Evolutionary conservation across 202 grass and related monocot genomes (phyloP), one percentile per base, ranked within the genome.

Genomic region (Musa balbisiana): DNA sequence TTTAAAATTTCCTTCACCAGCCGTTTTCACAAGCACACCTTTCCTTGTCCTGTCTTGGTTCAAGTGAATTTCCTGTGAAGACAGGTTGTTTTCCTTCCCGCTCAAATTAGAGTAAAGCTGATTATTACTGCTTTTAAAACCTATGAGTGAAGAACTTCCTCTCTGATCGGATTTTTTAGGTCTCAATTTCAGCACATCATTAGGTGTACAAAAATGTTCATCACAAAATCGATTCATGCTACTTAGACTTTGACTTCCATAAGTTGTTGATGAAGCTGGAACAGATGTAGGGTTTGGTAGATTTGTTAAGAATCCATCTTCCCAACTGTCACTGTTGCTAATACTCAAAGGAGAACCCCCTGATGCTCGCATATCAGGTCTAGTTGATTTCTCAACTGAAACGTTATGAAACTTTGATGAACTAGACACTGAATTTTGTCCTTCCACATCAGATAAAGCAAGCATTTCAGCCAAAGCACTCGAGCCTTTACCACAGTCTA

Each of bases 381-480:
- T 23, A 77, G 21, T 19, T 52, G 52, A 49, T 81, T 71, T 83
- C 65, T 71, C 59, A 69, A 75, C 64, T 25, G 11, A 81, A 82
- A 76, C 52, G 58, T 67, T 78, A 52, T 64, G 26, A 79, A 52
- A 9, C 3, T 8, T 20, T 3, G 25, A 78, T 1, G 58, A 87
- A 52, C 79, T 65, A 0, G 43, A 80, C 73, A 53, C 76, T 82
- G 55, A 84, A 53, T 72, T 87, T 62, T 67, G 67, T 49, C 70
- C 87, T 80, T 87, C 87, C 52, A 79, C 80, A 85, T 98, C 88
- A 73, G 90, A 87, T 72, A 83, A 70, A 74, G 84, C 86, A 62
- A 91, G 82, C 88, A 98, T 89, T 83, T 93, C 85, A 53, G 79
- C 79, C 73, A 89, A 85, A 79, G 91, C 84, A 86, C 83, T 89